Evolutionary conservation across 139 green algal genomes (phyloP).

Genomic region (Chlorella sp.): DNA sequence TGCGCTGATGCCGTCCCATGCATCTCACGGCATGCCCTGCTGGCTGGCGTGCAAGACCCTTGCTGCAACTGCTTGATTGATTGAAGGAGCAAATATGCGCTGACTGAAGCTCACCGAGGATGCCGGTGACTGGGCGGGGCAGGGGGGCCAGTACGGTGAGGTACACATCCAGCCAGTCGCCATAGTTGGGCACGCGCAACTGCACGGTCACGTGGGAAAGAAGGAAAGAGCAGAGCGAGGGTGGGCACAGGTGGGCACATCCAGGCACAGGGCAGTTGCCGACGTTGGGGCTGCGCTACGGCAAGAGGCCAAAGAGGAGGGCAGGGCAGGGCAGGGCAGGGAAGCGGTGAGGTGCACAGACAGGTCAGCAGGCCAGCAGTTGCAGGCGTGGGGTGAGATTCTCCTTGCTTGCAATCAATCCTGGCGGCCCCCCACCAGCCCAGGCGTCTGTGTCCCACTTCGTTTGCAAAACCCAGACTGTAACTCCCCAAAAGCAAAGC

Average conservation of each 20-base stretch:
- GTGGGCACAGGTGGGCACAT: no score
- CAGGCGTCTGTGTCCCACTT: not conserved
- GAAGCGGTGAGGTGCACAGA: not conserved
- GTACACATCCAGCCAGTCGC: conserved; percentile 22
- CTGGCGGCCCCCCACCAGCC: no score
- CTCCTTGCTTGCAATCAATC: not conserved
- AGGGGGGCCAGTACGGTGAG: not conserved
- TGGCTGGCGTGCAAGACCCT: not conserved
- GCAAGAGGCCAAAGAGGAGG: no score
- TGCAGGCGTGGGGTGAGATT: no score
- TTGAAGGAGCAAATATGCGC: not conserved
- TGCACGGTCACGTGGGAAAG: not conserved
- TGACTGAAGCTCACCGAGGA: not conserved
- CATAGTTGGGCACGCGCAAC: not conserved
- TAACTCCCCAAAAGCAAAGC: not conserved
- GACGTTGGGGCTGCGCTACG: no score
- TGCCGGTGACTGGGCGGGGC: not conserved
- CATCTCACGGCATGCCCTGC: not conserved
- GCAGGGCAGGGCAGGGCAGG: not conserved
- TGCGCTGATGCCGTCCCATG: not conserved
- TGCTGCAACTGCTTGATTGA: not conserved
- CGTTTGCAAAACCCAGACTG: not conserved
- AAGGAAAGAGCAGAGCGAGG: not conserved
- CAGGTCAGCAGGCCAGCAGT: not conserved
- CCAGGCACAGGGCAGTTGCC: no score